These are phyloP conservation scores for Russula sp. DNA, from an alignment of 768 basidiomycete genomes.

Conservation along the genomic window DNA sequence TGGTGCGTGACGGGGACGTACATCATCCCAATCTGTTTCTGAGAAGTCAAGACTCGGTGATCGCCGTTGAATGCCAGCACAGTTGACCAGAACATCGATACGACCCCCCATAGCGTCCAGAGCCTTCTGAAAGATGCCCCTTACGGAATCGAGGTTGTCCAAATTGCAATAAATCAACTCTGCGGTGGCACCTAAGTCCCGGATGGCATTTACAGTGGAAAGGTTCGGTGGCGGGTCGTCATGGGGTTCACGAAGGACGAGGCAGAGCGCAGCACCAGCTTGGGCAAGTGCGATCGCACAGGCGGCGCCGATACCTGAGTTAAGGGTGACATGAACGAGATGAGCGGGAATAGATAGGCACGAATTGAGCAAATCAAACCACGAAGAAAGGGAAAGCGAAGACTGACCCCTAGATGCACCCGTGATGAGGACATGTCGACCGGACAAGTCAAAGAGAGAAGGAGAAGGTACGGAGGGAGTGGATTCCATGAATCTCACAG, in stretches of 20 bases:
- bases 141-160: slow-evolving; percentile 42
- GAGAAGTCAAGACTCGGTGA: slow-evolving; percentile 57
- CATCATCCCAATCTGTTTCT: slow-evolving; percentile 67
- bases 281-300: slow-evolving; percentile 49
- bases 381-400: background rate
- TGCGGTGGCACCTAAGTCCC: slow-evolving; percentile 29
- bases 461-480: slow-evolving; percentile 43
- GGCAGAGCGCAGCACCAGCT: slow-evolving; percentile 45
- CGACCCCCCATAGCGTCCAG: slow-evolving; percentile 42
- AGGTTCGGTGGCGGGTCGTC: slow-evolving; percentile 30
- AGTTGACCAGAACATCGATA: slow-evolving; percentile 63
- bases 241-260: slow-evolving; percentile 40
- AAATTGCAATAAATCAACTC: slow-evolving; percentile 53
- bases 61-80: slow-evolving; percentile 55
- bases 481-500: slow-evolving; percentile 39
- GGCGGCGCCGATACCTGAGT: slow-evolving; percentile 46
- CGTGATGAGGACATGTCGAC: slow-evolving; percentile 69
- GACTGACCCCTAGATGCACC: slow-evolving; percentile 67
- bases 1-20: slow-evolving; percentile 30
- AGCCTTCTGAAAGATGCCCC: slow-evolving; percentile 41
- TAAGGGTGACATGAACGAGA: background rate
- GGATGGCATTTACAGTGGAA: slow-evolving; percentile 33
- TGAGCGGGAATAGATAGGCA: slow-evolving; percentile 8
- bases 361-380: background rate
- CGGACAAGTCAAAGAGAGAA: slow-evolving; percentile 59